Base-by-base conservation (phyloP, 2,329 filamentous ascomycete species). In the Aspergillus eucalypticola region DNA sequence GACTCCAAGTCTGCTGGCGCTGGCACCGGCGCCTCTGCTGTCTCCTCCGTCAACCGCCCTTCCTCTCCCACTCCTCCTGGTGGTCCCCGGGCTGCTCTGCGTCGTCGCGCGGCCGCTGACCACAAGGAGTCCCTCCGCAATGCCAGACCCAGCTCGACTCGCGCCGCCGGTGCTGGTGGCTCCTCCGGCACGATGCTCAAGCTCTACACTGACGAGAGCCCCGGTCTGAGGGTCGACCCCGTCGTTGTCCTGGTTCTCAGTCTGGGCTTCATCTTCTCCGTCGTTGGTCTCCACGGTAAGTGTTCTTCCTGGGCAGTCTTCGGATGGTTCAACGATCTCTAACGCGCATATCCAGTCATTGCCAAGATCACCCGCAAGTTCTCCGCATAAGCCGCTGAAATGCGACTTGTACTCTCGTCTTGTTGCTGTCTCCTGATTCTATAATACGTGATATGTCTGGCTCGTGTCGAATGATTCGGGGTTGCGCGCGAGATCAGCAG, bases 111-210 rank as follows among this genome's bases (percentile, higher is more conserved):
- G 46, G 95, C 95, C 29, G 94, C 94, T 71, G 95, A 98, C 78
- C 91, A 96, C 82, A 96, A 96, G 80, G 95, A 98, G 81, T 95
- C 96, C 81, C 87, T 94, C 71, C 93, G 94, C 73, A 99, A 96
- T 89, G 90, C 87, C 67, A 86, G 95, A 69, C 95, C 95, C 54
- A 91, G 89, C 77, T 96, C 91, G 82, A 99, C 95, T 67, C 87
- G 95, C 72, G 88, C 94, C 41, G 95, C 95, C 35, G 95, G 95
- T 70, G 95, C 95, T 17, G 95, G 95, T 68, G 95, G 95, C 67
- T 97, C 92, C 76, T 96, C 90, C 79, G 96, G 92, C 82, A 99
- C 95, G 56, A 99, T 99, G 95, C 84, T 99, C 83, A 94, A 93
- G 80, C 89, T 99, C 48, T 99, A 99, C 87, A 99, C 95, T 60